phyloP scores from a whole-genome alignment of 2,329 filamentous ascomycete species.

The Xylaria sp. region DNA sequence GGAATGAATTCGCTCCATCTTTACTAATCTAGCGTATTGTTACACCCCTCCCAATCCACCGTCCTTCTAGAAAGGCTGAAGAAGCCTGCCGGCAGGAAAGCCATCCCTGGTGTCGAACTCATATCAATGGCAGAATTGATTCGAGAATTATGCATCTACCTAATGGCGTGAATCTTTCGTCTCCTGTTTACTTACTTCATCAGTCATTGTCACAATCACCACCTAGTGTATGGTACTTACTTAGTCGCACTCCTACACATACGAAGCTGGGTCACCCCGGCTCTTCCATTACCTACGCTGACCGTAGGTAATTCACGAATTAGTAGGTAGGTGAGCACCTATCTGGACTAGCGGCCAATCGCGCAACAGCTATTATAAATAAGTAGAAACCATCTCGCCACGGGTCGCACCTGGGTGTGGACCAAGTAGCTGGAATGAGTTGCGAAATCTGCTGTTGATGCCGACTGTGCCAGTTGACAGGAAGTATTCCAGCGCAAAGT shows the following conservation, averaged over 20 bases:
- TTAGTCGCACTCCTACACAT: background rate
- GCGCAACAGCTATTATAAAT: conserved; percentile 21
- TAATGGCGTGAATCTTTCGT: too few relatives aligned
- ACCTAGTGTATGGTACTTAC: too few relatives aligned
- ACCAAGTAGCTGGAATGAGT: too few relatives aligned
- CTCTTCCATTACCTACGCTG: too few relatives aligned
- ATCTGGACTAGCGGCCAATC: conserved; percentile 18
- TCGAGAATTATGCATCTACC: background rate
- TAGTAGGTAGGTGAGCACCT: too few relatives aligned
- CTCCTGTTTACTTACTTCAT: too few relatives aligned
- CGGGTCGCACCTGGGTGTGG: too few relatives aligned
- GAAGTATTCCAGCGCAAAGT: too few relatives aligned
- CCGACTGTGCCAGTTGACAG: too few relatives aligned
- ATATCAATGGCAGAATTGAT: too few relatives aligned
- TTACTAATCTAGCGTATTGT: conserved; percentile 21
- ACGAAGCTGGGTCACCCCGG: background rate
- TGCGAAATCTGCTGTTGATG: background rate
- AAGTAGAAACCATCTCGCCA: too few relatives aligned
- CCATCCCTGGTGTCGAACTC: background rate
- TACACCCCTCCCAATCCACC: background rate
- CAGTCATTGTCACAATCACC: too few relatives aligned
- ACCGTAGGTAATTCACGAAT: background rate
- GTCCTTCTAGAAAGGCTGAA: conserved; percentile 28
- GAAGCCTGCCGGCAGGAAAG: conserved; percentile 17
- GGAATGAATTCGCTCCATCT: conserved; percentile 20